Base-by-base conservation (phyloP, 768 basidiomycete genomes). In the Trametes elegans region DNA sequence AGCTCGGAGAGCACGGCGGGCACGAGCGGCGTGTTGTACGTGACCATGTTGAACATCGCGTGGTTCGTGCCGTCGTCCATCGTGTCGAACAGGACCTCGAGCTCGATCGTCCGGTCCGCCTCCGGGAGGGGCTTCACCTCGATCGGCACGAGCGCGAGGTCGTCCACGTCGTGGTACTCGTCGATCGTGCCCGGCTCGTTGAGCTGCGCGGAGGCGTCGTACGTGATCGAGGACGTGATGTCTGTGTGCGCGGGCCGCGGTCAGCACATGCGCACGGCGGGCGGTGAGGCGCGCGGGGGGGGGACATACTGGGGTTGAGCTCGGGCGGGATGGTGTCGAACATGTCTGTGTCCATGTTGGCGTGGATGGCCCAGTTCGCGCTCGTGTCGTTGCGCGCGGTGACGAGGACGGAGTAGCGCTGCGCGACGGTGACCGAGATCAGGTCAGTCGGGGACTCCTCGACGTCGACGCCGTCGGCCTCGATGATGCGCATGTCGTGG, bases 401-500 rank as follows among this genome's bases (percentile, higher is more conserved):
- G 48, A 99, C 91, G 28, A 98, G 83, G 35, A 99, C 76, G 0
- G 94, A 95, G 71, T 96, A 97, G 18, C 96, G 84, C 70, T 98
- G 96, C 0, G 94, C 94, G 27, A 88, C 93, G 13, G 91, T 78
- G 53, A 98, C 53, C 38, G 82, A 79, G 45, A 98, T 64, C 32
- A 88, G 69, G 66, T 91, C 88, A 59, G 85, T 85, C 0, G 85
- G 79, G 35, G 74, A 87, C 58, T 86, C 84, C 65, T 89, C 79
- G 2, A 85, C 78, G 72, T 98, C 96, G 0, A 82, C 90, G 2
- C 90, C 90, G 61, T 92, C 90, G 49, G 81, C 90, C 70, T 93
- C 90, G 57, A 93, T 88, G 57, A 93, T 79, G 6, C 77, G 73
- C 89, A 93, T 91, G 27, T 88, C 79, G 63, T 93, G 90, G 3